Base-by-base conservation (phyloP, 306 rosid species). In the Sophora flavescens region DNA sequence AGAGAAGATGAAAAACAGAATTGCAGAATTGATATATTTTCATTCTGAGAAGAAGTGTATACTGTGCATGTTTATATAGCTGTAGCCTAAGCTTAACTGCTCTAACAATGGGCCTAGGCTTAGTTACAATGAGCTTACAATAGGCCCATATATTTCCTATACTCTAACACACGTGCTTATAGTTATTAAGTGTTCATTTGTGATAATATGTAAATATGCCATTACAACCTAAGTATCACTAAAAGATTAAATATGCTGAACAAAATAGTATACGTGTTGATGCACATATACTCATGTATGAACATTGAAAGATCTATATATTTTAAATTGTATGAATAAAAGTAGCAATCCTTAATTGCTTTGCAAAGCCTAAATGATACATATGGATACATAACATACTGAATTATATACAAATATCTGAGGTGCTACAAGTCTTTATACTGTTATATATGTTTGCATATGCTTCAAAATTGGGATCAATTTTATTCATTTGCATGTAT, bases 401-500 rank as follows among this genome's bases (percentile, higher is more conserved):
- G 5, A 56, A 35, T 15, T 66, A 58, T 32, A 67, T 33, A n/a
- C 3, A 0, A 14, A 35, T 6, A 14, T 39, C 33, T 33, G 36
- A 14, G 33, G 14, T 8, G 33, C 13, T 12, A 3, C 12, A 50
- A 39, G 28, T 42, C 42, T 72, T 35, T 35, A 16, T 38, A 18
- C 56, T 41, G 44, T 28, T 54, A n/a, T 3, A 32, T 42, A 76
- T 52, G n/a, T 54, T 44, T 44, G 62, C 30, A 28, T 13, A 74
- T 6, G 45, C 17, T 53, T 53, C 41, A 79, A 76, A 38, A 2
- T 36, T 12, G 16, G 57, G 22, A 22, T 74, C 36, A 76, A 35
- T 68, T 12, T 51, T 36, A 69, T 30, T 75, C 42, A 71, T 42
- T 59, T 36, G 80, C 54, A 17, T 17, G 10, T 14, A 52, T 33